Evolutionary conservation across 2,329 filamentous ascomycete species (phyloP), one percentile per base, ranked within the genome.

Genomic region (Colletotrichum sojae): DNA sequence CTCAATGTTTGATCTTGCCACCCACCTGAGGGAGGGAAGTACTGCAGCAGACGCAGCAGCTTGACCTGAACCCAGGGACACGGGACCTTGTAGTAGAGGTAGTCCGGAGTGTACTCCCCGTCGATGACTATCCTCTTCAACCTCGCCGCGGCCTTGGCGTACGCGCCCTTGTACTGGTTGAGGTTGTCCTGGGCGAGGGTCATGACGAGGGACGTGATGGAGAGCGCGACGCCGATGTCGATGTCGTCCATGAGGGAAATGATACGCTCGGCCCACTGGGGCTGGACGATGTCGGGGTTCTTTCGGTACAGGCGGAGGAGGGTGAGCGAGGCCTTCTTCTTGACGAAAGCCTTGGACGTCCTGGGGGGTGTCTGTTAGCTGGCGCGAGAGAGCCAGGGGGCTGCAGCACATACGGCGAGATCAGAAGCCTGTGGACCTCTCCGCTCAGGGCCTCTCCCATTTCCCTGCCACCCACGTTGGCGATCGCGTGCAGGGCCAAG

Each of bases 21-120:
- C 67, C 61, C 45, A 95, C 93, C 92, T 78, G 96, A 97, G 53
- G 96, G 95, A 27, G 95, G 93, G 80, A 97, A 99, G 80, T 98
- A 99, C 81, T 99, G 96, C 72, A 99, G 86, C 70, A 99, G 83
- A 71, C 95, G 90, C 73, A 99, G 82, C 18, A 99, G 87, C 83
- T 99, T 99, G 76, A 98, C 93, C 81, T 98, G 95, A 67, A 99
- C 91, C 96, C 96, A 99, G 3, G 96, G 96, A 78, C 96, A 99
- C 1, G 96, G 96, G n/a, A 99, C 96, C 77, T 98, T 98, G 86
- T 99, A 99, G 84, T 99, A 99, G 27, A 98, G 89, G 78, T 99
- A 99, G 78, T 98, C 96, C 64, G 90, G 88, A 0, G 94, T 89
- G 76, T 94, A 96, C 74, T 99, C 95, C 72, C 92, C 92, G 74